Conservation (phyloP, 768 basidiomycete species). For the Porpolomopsis calyptriformis region DNA sequence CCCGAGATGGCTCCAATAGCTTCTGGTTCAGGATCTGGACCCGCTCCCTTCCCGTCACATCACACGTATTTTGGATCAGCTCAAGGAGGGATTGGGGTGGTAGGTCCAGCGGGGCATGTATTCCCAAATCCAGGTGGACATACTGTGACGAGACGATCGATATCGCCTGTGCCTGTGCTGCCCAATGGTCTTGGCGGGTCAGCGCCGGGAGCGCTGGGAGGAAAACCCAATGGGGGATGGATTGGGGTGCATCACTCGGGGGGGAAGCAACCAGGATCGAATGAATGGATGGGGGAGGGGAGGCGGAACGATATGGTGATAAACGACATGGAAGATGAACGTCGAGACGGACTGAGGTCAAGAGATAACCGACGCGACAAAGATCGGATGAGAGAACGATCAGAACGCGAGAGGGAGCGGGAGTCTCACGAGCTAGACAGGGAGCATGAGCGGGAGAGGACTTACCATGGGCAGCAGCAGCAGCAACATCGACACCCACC, state of each 20-base stretch:
- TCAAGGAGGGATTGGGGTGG: constrained; percentile 1
- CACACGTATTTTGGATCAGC: constrained; percentile 24
- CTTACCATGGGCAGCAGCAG: constrained; percentile 17
- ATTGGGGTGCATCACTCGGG: constrained; percentile 18
- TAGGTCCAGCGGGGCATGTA: constrained; percentile 1
- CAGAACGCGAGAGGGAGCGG: constrained; percentile 9
- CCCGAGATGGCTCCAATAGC: constrained; percentile 19
- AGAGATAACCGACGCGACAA: constrained; percentile 6
- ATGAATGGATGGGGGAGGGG: constrained; percentile 14
- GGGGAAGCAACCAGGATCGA: constrained; percentile 19
- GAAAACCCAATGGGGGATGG: constrained; percentile 27
- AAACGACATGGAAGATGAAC: constrained; percentile 10
- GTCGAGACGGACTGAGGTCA: constrained; percentile 2
- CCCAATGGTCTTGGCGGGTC: constrained; percentile 18
- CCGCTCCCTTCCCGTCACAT: constrained; percentile 16
- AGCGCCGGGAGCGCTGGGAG: constrained; percentile 1
- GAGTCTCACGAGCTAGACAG: constrained; percentile 12
- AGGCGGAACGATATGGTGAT: constrained; percentile 9
- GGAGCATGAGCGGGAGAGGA: constrained; percentile 15
- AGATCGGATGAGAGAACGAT: constrained; percentile 6
- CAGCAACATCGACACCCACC: constrained; percentile 15
- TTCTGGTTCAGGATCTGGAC: constrained; percentile 17
- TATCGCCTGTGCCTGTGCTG: constrained; percentile 26
- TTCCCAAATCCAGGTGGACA: constrained; percentile 11
- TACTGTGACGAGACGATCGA: constrained; percentile 19